A percentile compares a stretch with the other conserved stretches of the same genome.
Conservation (phyloP, 257 asterid species). For the Echium plantagineum region DNA sequence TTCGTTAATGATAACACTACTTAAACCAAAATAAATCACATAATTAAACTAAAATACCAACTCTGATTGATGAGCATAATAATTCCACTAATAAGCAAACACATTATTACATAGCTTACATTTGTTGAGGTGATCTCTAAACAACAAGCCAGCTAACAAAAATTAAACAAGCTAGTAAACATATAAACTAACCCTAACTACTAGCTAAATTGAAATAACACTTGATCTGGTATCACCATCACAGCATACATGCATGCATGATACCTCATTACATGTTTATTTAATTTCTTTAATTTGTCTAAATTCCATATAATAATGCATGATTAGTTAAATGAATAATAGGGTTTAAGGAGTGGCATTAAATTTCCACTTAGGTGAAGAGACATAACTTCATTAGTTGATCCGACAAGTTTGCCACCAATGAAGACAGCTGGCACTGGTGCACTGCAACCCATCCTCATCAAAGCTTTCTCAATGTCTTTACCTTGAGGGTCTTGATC, state of each 20-base stretch:
- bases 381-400: constrained; percentile 78
- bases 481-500: constrained; percentile 51
- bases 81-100: too few species aligned
- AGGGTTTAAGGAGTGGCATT: constrained; percentile 33
- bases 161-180: not conserved
- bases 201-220: not conserved
- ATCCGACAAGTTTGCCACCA: constrained; percentile 50
- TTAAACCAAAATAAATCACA: too few species aligned
- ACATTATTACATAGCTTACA: too few species aligned
- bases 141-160: not conserved
- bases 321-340: not conserved
- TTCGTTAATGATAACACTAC: too few species aligned
- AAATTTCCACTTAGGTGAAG: constrained; percentile 68
- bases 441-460: constrained; percentile 36
- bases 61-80: too few species aligned
- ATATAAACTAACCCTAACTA: too few species aligned
- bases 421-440: constrained; percentile 56
- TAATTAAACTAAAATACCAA: too few species aligned
- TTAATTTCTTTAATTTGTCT: too few species aligned
- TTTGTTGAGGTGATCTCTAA: not conserved
- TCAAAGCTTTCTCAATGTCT: constrained; percentile 47
- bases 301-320: too few species aligned
- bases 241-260: too few species aligned
- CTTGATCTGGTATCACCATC: too few species aligned
- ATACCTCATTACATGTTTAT: too few species aligned